Evolutionary conservation across 805 yeast genomes (phyloP).

Genomic region (Trichomonascus vanleenenianus): DNA sequence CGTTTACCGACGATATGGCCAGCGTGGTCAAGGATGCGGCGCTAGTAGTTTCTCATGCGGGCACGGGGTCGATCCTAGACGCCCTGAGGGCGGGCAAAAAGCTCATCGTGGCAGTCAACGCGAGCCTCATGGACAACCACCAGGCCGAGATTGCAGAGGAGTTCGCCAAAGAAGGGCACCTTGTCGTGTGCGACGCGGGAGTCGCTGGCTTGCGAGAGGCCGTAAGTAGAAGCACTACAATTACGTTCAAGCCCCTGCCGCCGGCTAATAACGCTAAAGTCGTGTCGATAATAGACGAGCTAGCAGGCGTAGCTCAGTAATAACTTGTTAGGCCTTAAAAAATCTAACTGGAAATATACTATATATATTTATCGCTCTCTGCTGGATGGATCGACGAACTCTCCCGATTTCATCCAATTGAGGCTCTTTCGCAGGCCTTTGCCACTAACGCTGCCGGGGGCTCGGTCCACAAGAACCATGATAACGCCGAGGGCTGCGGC

Average conservation of each 20-base stretch:
- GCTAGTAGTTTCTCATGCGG: conserved; percentile 80
- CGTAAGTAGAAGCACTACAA: too few species aligned
- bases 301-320: conserved; percentile 14
- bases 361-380: not conserved
- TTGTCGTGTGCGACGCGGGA: conserved; percentile 15
- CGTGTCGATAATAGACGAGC: conserved; percentile 14
- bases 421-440: conserved; percentile 23
- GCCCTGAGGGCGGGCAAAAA: conserved; percentile 49
- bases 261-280: conserved; percentile 10
- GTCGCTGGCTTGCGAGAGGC: too few species aligned
- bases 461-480: conserved; percentile 24
- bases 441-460: conserved; percentile 25
- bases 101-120: conserved; percentile 65
- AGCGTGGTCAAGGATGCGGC: conserved; percentile 40
- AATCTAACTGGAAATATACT: too few species aligned
- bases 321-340: too few species aligned
- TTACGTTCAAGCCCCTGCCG: conserved; percentile 7
- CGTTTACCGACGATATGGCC: conserved; percentile 36
- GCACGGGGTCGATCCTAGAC: conserved; percentile 87
- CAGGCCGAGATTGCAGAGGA: conserved; percentile 70
- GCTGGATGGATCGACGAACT: not conserved
- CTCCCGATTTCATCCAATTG: conserved; percentile 24
- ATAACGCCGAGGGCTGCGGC: conserved; percentile 26
- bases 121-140: conserved; percentile 76
- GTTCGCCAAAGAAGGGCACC: conserved; percentile 32